A percentile compares a stretch with the other conserved stretches of the same genome.
These are phyloP conservation scores for Naumovozyma baii DNA, from an alignment of 805 yeast genomes.

Conservation along the genomic window DNA sequence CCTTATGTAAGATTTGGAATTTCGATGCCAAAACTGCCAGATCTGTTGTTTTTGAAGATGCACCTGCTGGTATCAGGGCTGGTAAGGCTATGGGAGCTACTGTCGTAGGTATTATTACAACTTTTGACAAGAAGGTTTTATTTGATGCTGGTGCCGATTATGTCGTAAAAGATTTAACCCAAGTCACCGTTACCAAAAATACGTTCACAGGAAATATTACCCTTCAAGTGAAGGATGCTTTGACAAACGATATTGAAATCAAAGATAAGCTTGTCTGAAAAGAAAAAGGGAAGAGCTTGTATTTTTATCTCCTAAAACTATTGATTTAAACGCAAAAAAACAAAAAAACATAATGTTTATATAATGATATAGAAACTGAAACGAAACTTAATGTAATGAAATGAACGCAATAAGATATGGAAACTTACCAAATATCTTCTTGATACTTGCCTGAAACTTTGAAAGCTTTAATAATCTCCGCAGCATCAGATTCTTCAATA, in stretches of 20 bases:
- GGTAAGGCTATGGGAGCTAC: constrained; percentile 68
- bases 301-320: too few relatives aligned
- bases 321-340: too few relatives aligned
- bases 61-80: constrained; percentile 70
- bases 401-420: background rate
- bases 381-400: background rate
- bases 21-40: constrained; percentile 17
- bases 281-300: background rate
- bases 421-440: constrained; percentile 87
- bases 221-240: constrained; percentile 10
- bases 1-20: constrained; percentile 34
- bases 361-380: background rate
- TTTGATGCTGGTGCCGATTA: constrained; percentile 66
- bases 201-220: constrained; percentile 7
- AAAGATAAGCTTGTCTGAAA: background rate
- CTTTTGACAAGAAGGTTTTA: constrained; percentile 54
- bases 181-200: constrained; percentile 9
- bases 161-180: constrained; percentile 54
- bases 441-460: constrained; percentile 84
- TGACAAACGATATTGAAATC: background rate
- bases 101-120: constrained; percentile 65
- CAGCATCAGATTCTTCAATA: constrained; percentile 57
- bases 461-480: constrained; percentile 65
- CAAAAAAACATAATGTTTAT: too few relatives aligned
- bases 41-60: constrained; percentile 70